These are phyloP conservation scores for Neurospora intermedia DNA, from an alignment of 495 filamentous ascomycete genomes.

Conservation along the genomic window DNA sequence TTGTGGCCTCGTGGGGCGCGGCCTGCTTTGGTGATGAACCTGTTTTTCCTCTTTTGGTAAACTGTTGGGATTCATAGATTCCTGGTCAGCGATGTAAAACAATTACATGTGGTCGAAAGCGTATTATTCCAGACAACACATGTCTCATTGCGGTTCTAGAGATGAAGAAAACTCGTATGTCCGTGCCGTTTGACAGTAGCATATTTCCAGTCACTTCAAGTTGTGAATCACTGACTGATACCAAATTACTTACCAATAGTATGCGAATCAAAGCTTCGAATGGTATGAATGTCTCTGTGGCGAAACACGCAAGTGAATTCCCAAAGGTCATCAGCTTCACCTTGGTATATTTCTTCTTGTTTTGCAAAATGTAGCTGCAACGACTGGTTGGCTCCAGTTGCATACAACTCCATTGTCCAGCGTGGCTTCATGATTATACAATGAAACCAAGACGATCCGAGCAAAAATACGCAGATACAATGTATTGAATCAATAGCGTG, in stretches of 20 bases:
- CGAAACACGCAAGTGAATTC: constrained; percentile 27
- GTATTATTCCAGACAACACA: not conserved
- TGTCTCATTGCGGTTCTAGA: not conserved
- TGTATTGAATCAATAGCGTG: not conserved
- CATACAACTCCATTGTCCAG: constrained; percentile 34
- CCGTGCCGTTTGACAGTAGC: not conserved
- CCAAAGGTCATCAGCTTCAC: constrained; percentile 30
- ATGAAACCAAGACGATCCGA: not conserved
- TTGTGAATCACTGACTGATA: not conserved
- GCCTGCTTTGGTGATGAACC: constrained; percentile 4
- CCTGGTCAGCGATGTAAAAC: not conserved
- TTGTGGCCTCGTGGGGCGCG: constrained; percentile 5
- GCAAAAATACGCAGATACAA: not conserved
- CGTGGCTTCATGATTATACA: not conserved
- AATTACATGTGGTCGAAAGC: not conserved
- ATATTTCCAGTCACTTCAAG: not conserved
- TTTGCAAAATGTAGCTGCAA: constrained; percentile 30
- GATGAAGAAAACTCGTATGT: not conserved
- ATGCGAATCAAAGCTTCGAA: constrained; percentile 23
- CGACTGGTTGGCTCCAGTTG: constrained; percentile 43
- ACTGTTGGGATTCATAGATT: not conserved
- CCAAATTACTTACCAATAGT: constrained; percentile 25
- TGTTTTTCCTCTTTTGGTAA: not conserved
- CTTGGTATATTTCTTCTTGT: not conserved
- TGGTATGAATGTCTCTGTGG: constrained; percentile 18